phyloP scores from a whole-genome alignment of 805 yeast species.

The Metschnikowia anglica region DNA sequence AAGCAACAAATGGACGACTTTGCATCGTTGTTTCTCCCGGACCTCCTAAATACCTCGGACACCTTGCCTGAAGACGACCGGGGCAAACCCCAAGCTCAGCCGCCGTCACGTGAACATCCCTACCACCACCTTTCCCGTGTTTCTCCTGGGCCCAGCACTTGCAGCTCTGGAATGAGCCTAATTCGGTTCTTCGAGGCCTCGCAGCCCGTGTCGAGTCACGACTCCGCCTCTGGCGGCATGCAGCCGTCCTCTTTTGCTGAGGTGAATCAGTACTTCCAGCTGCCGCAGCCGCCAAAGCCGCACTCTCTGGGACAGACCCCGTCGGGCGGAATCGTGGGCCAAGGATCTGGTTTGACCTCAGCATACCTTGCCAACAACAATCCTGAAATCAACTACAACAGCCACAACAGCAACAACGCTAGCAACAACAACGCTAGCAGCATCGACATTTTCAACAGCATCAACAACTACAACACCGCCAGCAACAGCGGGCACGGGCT shows the following conservation, averaged over 20 bases:
- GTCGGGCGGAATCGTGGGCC: not conserved
- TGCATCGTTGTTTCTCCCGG: constrained; percentile 43
- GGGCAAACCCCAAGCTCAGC: not conserved
- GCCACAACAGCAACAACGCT: not conserved
- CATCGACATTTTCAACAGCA: not conserved
- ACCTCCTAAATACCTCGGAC: constrained; percentile 30
- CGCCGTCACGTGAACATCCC: constrained; percentile 9
- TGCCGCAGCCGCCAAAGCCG: not conserved
- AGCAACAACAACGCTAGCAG: too few species aligned
- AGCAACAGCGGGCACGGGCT: constrained; percentile 1
- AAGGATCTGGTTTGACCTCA: not conserved
- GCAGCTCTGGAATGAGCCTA: constrained; percentile 8
- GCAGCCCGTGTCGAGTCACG: not conserved
- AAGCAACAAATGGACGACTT: constrained; percentile 38
- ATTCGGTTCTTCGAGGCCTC: constrained; percentile 6
- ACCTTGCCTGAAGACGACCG: constrained; percentile 5
- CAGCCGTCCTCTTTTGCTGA: constrained; percentile 6
- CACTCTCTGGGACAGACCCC: not conserved
- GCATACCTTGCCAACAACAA: not conserved
- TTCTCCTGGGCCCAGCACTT: constrained; percentile 5
- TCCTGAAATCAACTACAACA: not conserved
- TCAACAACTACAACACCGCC: not conserved
- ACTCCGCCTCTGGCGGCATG: not conserved
- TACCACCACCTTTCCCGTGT: constrained; percentile 8
- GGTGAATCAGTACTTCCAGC: constrained; percentile 12